These are phyloP conservation scores for Chlorella ohadii DNA, from an alignment of 139 green algal species.

Conservation along the genomic window DNA sequence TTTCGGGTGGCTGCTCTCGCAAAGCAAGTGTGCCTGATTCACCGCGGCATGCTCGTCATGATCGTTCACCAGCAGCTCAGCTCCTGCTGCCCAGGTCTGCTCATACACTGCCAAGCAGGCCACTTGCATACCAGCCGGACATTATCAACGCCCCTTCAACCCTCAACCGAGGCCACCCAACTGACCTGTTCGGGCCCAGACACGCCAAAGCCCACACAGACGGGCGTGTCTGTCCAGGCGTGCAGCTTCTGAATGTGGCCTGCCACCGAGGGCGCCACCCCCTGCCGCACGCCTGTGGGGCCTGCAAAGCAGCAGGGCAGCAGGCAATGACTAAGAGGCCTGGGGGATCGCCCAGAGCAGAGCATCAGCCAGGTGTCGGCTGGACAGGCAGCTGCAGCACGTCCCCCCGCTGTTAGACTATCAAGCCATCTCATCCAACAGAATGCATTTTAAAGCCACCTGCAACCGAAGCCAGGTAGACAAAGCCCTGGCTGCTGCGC, in stretches of 20 bases:
- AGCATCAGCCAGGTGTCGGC: too few species aligned
- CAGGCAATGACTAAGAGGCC: neutral
- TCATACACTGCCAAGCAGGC: neutral
- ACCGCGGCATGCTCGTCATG: too few species aligned
- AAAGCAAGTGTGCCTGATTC: too few species aligned
- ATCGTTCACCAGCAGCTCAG: too few species aligned
- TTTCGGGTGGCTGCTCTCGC: too few species aligned
- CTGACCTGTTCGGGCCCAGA: slow-evolving; percentile 79
- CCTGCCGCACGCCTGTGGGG: slow-evolving; percentile 84
- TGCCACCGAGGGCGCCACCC: slow-evolving; percentile 80
- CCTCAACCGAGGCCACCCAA: neutral
- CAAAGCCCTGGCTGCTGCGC: slow-evolving; percentile 88
- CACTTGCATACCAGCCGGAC: neutral
- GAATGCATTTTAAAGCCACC: slow-evolving; percentile 23
- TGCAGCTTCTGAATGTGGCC: slow-evolving; percentile 84
- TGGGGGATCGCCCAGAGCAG: neutral
- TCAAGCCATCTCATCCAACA: too few species aligned
- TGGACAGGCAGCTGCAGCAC: too few species aligned
- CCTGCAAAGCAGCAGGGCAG: slow-evolving; percentile 47
- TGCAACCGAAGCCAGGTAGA: slow-evolving; percentile 97
- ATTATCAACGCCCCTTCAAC: neutral
- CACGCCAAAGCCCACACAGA: slow-evolving; percentile 98
- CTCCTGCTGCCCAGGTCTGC: too few species aligned
- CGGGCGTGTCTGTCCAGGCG: slow-evolving; percentile 79
- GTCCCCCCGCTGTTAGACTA: too few species aligned